Evolutionary conservation across 2,329 filamentous ascomycete species (phyloP), one percentile per base, ranked within the genome.

Genomic region (Aspergillus piperis): DNA sequence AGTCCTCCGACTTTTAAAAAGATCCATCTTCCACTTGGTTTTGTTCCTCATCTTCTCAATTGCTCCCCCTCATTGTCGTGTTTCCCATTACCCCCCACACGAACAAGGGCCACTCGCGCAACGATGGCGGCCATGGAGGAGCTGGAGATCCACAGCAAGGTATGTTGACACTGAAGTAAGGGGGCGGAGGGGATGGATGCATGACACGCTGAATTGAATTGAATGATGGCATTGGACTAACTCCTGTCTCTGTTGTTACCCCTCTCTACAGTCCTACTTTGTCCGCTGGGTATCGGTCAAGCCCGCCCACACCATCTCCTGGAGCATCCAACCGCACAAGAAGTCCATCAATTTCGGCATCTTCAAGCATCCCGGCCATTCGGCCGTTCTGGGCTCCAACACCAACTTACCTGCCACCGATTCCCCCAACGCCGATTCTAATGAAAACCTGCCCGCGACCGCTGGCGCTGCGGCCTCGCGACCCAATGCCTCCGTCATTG

Each of bases 301-400:
- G 58, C 88, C 92, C 65, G 90, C 90, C 57, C 89, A 96, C 76
- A 96, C 93, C 54, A 92, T 99, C 70, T 96, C 93, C 15, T 99
- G 95, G 95, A 97, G 92, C 72, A 87, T 99, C 41, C 93, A 98
- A 74, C 95, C 95, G 47, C 92, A 98, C 77, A 98, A 96, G 81
- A 98, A 97, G 80, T 97, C 94, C 61, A 90, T 99, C 77, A 97
- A 98, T 80, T 96, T 99, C 75, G 95, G 93, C 73, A 90, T 99
- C 71, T 96, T 99, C 78, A 98, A 97, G 76, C 95, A 98, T 75
- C 94, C 95, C 2, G 92, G 93, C 66, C 88, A 85, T 66, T 75
- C 82, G 62, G 82, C 82, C 66, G 82, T 85, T 63, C 77, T 80
- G 39, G 77, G 74, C 62, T 81, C 74, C 61, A 65, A 73, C 61